Base-by-base conservation (phyloP, 805 yeast genomes). In the Allodekkera sacchari region DNA sequence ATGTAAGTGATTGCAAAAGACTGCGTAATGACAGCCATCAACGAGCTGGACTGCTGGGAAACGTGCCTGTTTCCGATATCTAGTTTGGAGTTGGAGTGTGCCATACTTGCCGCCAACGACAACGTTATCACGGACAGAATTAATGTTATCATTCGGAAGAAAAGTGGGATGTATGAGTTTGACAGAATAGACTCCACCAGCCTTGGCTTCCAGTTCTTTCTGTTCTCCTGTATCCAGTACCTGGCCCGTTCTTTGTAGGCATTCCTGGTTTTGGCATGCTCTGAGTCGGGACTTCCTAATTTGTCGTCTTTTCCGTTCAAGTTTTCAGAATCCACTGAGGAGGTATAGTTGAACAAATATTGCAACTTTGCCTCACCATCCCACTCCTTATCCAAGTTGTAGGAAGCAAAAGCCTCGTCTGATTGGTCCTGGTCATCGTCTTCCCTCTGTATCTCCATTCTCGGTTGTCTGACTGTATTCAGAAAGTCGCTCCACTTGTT, bases 1-100 rank as follows among this genome's bases (percentile, higher is more conserved):
- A 87, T 67, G 51, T 92, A 92, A 0, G 74, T 68, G 17, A 84
- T 57, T 3, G 95, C 95, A 39, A 77, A 64, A 18, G 84, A 63
- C 48, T 87, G 89, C 4, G 89, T 94, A 32, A 76, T 76, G 3
- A 92, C 70, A 4, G 96, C 92, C 94, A 92, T 85, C 27, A 88
- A 77, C 0, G 97, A 83, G 44, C 95, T 79, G 12, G 98, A 81
- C 48, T 83, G 87, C 50, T 83, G 94, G 6, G 68, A 62, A 6
- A 83, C 56, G 9, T 59, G 50, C 14, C 16, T 18, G 12, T 45
- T 39, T 3, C 55, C 57, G 12, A 58, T 55, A 40, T 59, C 61
- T 15, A 51, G 37, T 12, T 50, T 43, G n/a, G n/a, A n/a, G n/a
- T n/a, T n/a, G 34, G 52, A 48, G 8, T 55, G 54, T 40, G 65